Base-by-base conservation (phyloP, 768 basidiomycete genomes). In the Glaciozyma martinii region DNA sequence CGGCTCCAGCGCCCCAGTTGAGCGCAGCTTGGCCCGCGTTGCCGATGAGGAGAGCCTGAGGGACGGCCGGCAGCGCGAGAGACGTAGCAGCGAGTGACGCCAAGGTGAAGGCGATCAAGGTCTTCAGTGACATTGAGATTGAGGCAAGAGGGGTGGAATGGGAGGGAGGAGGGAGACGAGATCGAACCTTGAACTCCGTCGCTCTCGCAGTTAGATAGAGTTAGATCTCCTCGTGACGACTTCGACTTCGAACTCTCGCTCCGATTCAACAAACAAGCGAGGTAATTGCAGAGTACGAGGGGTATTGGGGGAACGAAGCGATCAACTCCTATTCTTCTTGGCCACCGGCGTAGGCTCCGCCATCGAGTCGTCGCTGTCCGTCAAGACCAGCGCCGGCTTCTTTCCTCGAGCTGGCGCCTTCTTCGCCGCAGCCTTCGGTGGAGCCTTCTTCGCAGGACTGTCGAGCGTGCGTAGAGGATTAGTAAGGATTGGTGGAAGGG, bases 11-110 rank as follows among this genome's bases (percentile, higher is more conserved):
- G 56, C 64, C 65, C 75, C 69, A 73, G 73, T 73, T 52, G 74
- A 74, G 59, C 66, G 65, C 54, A 66, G 67, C 64, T 73, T 73
- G 42, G 72, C 70, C 72, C 75, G 62, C 66, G 63, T 52, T 67
- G 65, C 56, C 72, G 67, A 54, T 40, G 37, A 40, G 37, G 37
- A 13, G 37, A 40, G 37, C 37, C 15, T 40, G 37, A 40, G 37
- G 37, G 12, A 13, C 15, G 37, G 37, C 37, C 37, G 37, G 37
- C 15, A 40, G 37, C 37, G 37, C 37, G 37, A 40, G 37, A 40
- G 37, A 40, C 12, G 37, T 40, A 40, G 37, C 37, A 40, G 37
- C 37, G 37, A 40, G 12, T 13, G 37, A 40, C 10, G 37, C 37
- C 10, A 40, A 13, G 37, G 37, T 40, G 12, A 40, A 13, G 12